Base-by-base conservation (phyloP, 73 alveolate species). In the Stentor roeselii region DNA sequence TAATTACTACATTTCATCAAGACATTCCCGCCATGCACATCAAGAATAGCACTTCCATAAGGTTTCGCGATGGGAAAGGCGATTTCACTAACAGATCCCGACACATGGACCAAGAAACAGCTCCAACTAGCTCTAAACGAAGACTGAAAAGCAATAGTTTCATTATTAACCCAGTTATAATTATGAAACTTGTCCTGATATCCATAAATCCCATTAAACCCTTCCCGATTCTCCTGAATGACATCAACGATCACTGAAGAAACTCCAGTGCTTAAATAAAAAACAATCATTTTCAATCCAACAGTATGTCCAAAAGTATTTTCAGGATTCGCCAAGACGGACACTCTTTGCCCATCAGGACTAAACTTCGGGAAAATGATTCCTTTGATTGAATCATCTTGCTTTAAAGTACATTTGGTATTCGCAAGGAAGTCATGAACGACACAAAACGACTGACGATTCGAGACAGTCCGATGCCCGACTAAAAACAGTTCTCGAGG, bases 161-260 rank as follows among this genome's bases (percentile, higher is more conserved):
- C 37, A 0, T 67, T 40, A 67, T 67, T 34, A 67, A 67, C 42
- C 80, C 80, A 67, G 41, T 32, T 67, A 21, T 21, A 32, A 27
- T 36, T 34, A 27, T 36, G 21, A 30, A 67, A 32, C 14, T 1
- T 0, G 37, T 67, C 80, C 1, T 67, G 37, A 67, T 27, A 67
- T 30, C 80, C 80, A 67, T 67, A 67, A 67, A 67, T 67, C 42
- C 80, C 80, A 34, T 67, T 67, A 34, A 67, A 67, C 15, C 34
- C 27, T 21, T 67, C 80, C 21, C 34, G 21, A 2, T 1, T 27
- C 27, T 67, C 80, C 14, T n/a, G 27, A 34, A 67, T 40, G 0
- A 2, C 41, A 34, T 67, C 80, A 15, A 67, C 41, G 34, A 67
- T 36, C 1, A n/a, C 11, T 1, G 42, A 40, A 32, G 1, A 21